A percentile compares a stretch with the other conserved stretches of the same genome.
These are phyloP conservation scores for Graphiopsis chlorocephala DNA, from an alignment of 2,329 filamentous ascomycete genomes.

Conservation along the genomic window DNA sequence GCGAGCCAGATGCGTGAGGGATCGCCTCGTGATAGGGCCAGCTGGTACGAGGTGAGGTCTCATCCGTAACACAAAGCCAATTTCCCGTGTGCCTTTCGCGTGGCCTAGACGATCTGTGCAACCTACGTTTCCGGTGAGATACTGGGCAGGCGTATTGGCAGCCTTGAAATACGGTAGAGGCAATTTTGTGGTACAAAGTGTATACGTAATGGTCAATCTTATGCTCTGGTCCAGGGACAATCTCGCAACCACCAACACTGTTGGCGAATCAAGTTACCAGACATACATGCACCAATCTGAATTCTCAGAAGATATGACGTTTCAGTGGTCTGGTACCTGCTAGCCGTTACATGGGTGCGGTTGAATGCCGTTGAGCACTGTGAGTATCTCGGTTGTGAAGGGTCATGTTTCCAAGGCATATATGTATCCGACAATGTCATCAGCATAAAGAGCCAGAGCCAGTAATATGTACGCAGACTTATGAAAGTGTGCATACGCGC, in stretches of 20 bases:
- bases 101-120: background rate
- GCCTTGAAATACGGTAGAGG: background rate
- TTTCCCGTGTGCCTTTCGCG: background rate
- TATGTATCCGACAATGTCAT: background rate
- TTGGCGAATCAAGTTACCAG: background rate
- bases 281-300: background rate
- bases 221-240: background rate
- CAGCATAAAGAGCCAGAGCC: background rate
- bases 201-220: background rate
- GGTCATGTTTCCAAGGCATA: background rate
- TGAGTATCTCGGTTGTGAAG: background rate
- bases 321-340: background rate
- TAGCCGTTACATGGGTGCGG: background rate
- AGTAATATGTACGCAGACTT: background rate
- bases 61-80: slow-evolving; percentile 1
- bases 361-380: no score
- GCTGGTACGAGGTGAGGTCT: slow-evolving; percentile 1
- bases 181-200: background rate
- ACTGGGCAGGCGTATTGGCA: background rate
- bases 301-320: background rate
- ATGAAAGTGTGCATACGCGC: background rate
- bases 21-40: background rate
- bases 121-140: background rate
- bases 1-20: background rate
- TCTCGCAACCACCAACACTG: background rate